Evolutionary conservation across 2,329 filamentous ascomycete species (phyloP).

Genomic region (Neofusicoccum parvum): DNA sequence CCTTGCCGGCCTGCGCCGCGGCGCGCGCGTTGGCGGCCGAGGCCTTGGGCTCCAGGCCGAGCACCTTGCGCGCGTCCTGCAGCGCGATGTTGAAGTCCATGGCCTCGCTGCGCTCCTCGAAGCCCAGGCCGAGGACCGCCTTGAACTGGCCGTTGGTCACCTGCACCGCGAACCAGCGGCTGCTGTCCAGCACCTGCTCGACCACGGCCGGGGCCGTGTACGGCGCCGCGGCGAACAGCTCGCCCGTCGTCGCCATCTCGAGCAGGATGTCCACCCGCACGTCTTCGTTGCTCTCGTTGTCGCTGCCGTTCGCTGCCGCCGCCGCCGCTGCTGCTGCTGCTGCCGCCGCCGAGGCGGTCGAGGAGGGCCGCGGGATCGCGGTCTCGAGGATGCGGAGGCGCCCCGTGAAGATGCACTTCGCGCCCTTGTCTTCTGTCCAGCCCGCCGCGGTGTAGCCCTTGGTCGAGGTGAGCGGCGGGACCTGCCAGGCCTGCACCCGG

Average conservation of each 20-base stretch:
- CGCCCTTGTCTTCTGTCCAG: slow-evolving; percentile 71
- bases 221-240: slow-evolving; percentile 81
- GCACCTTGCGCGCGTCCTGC: slow-evolving; percentile 73
- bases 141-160: slow-evolving; percentile 77
- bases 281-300: slow-evolving; percentile 47
- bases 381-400: slow-evolving; percentile 79
- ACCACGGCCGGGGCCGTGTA: slow-evolving; percentile 69
- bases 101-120: slow-evolving; percentile 82
- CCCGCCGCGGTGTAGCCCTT: slow-evolving; percentile 76
- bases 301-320: slow-evolving; percentile 14
- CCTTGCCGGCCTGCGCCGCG: slow-evolving; percentile 38
- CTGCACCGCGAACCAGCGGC: slow-evolving; percentile 80
- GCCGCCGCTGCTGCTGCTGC: too few species aligned
- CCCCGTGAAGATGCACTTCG: slow-evolving; percentile 81
- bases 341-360: neutral
- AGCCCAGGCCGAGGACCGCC: slow-evolving; percentile 80
- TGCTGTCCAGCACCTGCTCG: slow-evolving; percentile 77
- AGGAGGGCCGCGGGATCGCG: slow-evolving; percentile 48
- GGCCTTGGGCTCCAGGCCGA: slow-evolving; percentile 57
- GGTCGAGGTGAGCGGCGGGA: slow-evolving; percentile 76
- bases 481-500: slow-evolving; percentile 82
- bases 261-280: slow-evolving; percentile 76
- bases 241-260: slow-evolving; percentile 71
- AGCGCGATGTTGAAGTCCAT: slow-evolving; percentile 83
- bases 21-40: neutral